A percentile compares a stretch with the other conserved stretches of the same genome.
Conservation (phyloP, 768 basidiomycete species). For the Podaxis rugospora region DNA sequence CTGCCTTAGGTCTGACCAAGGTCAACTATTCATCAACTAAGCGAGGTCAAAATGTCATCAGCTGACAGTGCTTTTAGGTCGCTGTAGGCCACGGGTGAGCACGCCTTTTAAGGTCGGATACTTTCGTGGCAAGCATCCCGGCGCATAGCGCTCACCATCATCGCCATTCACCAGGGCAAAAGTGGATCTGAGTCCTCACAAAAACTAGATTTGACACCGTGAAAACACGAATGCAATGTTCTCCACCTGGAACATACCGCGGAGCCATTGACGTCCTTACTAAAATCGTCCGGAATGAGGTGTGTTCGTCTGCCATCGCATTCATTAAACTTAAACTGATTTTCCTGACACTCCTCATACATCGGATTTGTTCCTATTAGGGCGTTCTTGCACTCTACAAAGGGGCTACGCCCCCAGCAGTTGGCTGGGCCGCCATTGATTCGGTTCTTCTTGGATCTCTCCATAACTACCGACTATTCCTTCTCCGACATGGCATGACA, state of each 20-base stretch:
- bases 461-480: conserved; percentile 68
- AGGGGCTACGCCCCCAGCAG: conserved; percentile 67
- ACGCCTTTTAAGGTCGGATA: conserved; percentile 9
- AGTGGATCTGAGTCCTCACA: conserved; percentile 6
- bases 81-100: conserved; percentile 67
- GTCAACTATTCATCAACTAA: conserved; percentile 21
- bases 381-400: conserved; percentile 67
- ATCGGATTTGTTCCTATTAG: conserved; percentile 24
- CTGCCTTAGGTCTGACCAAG: conserved; percentile 46
- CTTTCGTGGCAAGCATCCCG: background rate
- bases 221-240: conserved; percentile 70
- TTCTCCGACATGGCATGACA: conserved; percentile 47
- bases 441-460: conserved; percentile 65
- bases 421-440: conserved; percentile 73
- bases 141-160: background rate
- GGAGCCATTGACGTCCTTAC: conserved; percentile 57
- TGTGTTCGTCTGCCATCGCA: conserved; percentile 20
- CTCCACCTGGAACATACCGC: conserved; percentile 57
- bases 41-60: background rate
- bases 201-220: conserved; percentile 60
- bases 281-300: conserved; percentile 59
- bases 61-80: conserved; percentile 34
- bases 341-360: background rate
- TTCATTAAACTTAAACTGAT: background rate
- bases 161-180: background rate